phyloP scores from a whole-genome alignment of 768 basidiomycete genomes.

The Porphyrellus cyaneotinctus region DNA sequence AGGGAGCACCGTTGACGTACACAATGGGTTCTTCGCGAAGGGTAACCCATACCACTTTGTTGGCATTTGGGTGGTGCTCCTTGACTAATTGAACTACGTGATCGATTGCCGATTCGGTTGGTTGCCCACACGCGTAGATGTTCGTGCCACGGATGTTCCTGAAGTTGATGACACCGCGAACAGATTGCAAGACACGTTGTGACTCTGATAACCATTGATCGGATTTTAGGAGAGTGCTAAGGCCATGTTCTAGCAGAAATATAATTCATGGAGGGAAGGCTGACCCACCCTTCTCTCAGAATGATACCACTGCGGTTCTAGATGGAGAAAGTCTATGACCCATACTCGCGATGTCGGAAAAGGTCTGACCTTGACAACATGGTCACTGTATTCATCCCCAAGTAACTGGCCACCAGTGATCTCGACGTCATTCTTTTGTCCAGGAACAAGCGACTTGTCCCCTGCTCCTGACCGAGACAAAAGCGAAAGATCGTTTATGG shows the following conservation, averaged over 20 bases:
- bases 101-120: conserved; percentile 79
- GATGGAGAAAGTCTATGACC: not conserved
- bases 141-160: conserved; percentile 74
- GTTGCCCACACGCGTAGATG: conserved; percentile 92
- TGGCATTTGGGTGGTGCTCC: conserved; percentile 52
- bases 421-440: conserved; percentile 69
- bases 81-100: conserved; percentile 69
- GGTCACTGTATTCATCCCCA: conserved; percentile 94
- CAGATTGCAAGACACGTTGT: conserved; percentile 55
- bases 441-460: conserved; percentile 53
- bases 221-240: conserved; percentile 82
- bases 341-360: not conserved
- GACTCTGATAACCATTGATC: conserved; percentile 86
- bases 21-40: conserved; percentile 90
- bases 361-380: conserved; percentile 74
- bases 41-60: conserved; percentile 82
- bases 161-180: conserved; percentile 96
- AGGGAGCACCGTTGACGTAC: conserved; percentile 90
- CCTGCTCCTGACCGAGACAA: conserved; percentile 68
- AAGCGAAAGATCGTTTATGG: conserved; percentile 81
- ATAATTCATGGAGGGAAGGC: conserved; percentile 3
- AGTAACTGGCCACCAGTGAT: conserved; percentile 80
- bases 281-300: conserved; percentile 72
- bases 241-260: not conserved
- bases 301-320: conserved; percentile 93